Evolutionary conservation across 257 asterid species (phyloP).

Genomic region (Ligustrum vulgare): DNA sequence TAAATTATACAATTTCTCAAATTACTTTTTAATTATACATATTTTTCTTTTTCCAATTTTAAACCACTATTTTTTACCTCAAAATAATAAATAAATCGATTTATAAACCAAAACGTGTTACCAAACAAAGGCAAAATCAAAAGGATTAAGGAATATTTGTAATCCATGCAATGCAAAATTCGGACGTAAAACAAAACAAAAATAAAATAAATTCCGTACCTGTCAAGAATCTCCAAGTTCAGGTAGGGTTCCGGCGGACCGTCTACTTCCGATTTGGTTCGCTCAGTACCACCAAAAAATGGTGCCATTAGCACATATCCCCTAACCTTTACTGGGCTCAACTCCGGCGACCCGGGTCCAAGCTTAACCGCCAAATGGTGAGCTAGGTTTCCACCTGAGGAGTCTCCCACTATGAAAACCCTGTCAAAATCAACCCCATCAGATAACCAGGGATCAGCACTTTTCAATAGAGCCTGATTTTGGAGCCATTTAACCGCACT

Average conservation of each 20-base stretch:
- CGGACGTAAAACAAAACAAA: background rate
- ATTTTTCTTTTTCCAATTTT: too few relatives aligned
- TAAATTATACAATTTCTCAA: too few relatives aligned
- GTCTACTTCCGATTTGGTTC: constrained; percentile 72
- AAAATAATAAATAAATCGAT: too few relatives aligned
- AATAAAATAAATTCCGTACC: constrained; percentile 33
- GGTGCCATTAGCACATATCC: constrained; percentile 88
- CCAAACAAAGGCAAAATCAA: too few relatives aligned
- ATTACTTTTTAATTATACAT: too few relatives aligned
- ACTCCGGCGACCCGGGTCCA: constrained; percentile 51
- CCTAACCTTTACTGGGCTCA: constrained; percentile 64
- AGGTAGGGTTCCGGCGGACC: constrained; percentile 56
- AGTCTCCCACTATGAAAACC: constrained; percentile 71
- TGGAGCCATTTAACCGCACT: constrained; percentile 60
- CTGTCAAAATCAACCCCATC: constrained; percentile 47
- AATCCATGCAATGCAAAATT: constrained; percentile 32
- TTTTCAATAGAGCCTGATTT: constrained; percentile 35
- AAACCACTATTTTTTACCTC: too few relatives aligned
- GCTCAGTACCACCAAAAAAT: constrained; percentile 70
- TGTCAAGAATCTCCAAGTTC: constrained; percentile 64
- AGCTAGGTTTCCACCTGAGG: constrained; percentile 89
- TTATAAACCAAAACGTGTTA: too few relatives aligned
- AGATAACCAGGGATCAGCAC: constrained; percentile 37
- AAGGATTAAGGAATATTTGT: background rate
- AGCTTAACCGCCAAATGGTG: constrained; percentile 83